Base-by-base conservation (phyloP, 345 rosid species). In the Tarenaya hassleriana region DNA sequence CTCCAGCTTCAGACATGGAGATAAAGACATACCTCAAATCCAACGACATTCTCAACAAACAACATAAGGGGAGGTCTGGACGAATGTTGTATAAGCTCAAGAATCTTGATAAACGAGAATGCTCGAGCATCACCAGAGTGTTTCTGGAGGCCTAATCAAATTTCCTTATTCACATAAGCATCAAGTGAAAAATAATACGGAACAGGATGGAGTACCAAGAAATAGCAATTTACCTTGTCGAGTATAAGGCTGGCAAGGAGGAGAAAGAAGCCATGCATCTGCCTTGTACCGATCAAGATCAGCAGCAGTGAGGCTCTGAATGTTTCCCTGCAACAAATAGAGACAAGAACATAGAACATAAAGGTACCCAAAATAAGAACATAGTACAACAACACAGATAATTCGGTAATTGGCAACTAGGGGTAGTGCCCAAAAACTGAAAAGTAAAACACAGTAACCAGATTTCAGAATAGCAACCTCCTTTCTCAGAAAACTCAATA, bases 231-330 rank as follows among this genome's bases (percentile, higher is more conserved):
- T 53, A 87, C 98, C 98, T 84, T 91, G 98, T 55, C 95, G 76
- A 41, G 98, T 91, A 69, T 87, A 91, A 41, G 96, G 98, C 62
- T 91, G 98, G 64, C 96, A 91, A 61, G 98, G 98, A 60, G 96
- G 98, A 17, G 95, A 91, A 73, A 91, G 96, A 64, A 91, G 90
- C 96, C 98, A 87, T 5, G 87, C 92, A 21, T 87, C 77, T 13
- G 95, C 89, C 14, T 56, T 58, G 58, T 82, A 82, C 55, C 39
- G 73, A 69, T 87, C 92, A 12, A 91, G 69, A 24, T 91, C 92
- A 40, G 63, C 67, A 55, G 82, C 87, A 69, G 81, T 80, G 39
- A 87, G 81, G 62, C 71, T 82, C 81, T 91, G 95, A 60, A 87
- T 87, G 48, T 91, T 91, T 4, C 96, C 96, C 96, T 91, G 59